Evolutionary conservation across 345 rosid species (phyloP), one percentile per base, ranked within the genome.

Genomic region (Alliaria petiolata): DNA sequence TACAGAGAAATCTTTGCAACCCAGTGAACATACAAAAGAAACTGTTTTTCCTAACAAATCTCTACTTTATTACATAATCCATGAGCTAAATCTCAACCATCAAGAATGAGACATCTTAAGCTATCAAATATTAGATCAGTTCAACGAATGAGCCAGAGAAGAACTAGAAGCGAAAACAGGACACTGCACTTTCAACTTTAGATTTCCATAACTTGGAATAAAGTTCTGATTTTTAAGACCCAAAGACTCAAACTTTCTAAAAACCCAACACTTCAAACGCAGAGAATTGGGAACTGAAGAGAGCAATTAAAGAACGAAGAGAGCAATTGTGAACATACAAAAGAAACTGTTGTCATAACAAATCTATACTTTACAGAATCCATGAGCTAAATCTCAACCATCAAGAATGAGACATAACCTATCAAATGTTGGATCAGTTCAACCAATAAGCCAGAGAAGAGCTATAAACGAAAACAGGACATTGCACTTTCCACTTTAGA

Each of bases 211-310:
- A 30, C 20, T 44, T 7, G n/a, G n/a, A 4, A 7, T 8, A 36
- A 42, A 58, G 35, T 19, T 26, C n/a, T 9, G 14, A 38, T 17
- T 8, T 46, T 38, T 38, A n/a, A 65, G 45, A 38, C 40, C 31
- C 1, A 59, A 62, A 53, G 40, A 43, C 14, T 40, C 28, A 60
- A 46, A 58, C 65, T 69, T 57, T 57, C 38, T 36, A 19, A 26
- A 33, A 62, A 61, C 79, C 65, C 75, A 76, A 46, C 55, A 62
- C 51, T 55, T 30, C 28, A 53, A 49, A 14, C 5, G 51, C 39
- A 66, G 76, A 76, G 45, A 39, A 4, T 1, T n/a, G 11, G 15
- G 33, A 5, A 7, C 39, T 8, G 12, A 31, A 17, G 9, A 56
- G 43, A 35, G 44, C 4, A 39, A 4, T 17, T 8, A 28, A 13